Percentiles rank a stretch among this genome's conserved stretches.
Conservation (phyloP, 192 early-diverging fungal species). For the Cetraspora pellucida region DNA sequence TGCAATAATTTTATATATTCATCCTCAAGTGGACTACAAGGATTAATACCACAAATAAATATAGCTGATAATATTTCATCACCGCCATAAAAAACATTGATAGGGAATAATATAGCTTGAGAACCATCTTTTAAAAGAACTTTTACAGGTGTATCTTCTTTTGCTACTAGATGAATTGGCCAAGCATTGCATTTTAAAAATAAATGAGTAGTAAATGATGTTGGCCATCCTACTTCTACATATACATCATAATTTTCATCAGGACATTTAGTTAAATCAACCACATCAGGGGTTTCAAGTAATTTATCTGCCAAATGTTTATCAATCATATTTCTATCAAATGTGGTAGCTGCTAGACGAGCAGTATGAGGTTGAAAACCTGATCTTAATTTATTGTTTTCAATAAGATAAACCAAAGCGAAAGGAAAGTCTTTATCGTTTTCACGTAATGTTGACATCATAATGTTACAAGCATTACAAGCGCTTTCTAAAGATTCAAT, state of each 20-base stretch:
- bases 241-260: background rate
- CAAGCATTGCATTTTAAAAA: background rate
- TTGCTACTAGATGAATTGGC: background rate
- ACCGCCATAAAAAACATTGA: background rate
- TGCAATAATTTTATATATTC: conserved; percentile 38
- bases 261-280: background rate
- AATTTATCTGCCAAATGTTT: background rate
- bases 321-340: background rate
- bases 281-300: background rate
- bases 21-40: background rate
- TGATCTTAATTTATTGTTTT: background rate
- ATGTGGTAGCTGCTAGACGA: conserved; percentile 3
- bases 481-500: conserved; percentile 15
- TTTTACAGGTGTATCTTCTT: background rate
- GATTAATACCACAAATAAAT: conserved; percentile 18
- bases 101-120: conserved; percentile 4
- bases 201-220: background rate
- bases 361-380: background rate
- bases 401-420: conserved; percentile 12
- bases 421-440: conserved; percentile 7
- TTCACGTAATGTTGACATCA: background rate
- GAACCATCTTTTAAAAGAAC: background rate
- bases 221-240: background rate
- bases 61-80: background rate
- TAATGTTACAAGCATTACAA: conserved; percentile 24